Evolutionary conservation across 1,284 basidiomycete species (phyloP), one percentile per base, ranked within the genome.

Genomic region (Fistulinella cinereoalba): DNA sequence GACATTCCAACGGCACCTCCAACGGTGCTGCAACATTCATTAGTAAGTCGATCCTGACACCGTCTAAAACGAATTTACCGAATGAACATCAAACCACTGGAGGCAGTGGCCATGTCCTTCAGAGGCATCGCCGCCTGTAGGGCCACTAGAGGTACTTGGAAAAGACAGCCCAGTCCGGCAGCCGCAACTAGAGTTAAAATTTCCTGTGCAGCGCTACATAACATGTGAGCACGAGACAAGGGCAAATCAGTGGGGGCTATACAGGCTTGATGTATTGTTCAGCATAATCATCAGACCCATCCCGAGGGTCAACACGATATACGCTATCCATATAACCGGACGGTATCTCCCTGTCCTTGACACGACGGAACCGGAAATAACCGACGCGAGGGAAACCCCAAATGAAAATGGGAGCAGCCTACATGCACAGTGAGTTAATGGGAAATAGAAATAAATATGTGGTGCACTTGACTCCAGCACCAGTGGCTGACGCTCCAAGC

Each of bases 121-220:
- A 87, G 56, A 0, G 88, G 88, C 85, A 92, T 90, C 1, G 87
- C 83, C 1, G 87, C 85, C 68, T 90, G 88, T 11, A 90, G 65
- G 18, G 74, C 83, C 49, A 89, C 81, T 10, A 88, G 65, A 0
- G 85, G 85, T 7, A 80, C 75, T 66, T 83, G 82, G 72, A 85
- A 85, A 36, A 87, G 62, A 52, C 71, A 74, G 2, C 85, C 85
- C 19, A 83, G 60, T 0, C 85, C 85, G 2, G 81, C 8, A 5
- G 80, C 76, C 7, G 79, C 70, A n/a, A 89, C 64, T 15, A 88
- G 57, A 4, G 83, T 80, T 55, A 74, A 85, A 3, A 87, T 29
- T 11, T 77, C 76, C 59, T 84, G 78, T 53, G 71, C 70, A 1
- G 79, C 81, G 8, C 83, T 86, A 46, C 44, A 37, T 10, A 52